Evolutionary conservation across 2,329 filamentous ascomycete genomes (phyloP), one percentile per base, ranked within the genome.

Genomic region (Pyricularia pennisetigena): DNA sequence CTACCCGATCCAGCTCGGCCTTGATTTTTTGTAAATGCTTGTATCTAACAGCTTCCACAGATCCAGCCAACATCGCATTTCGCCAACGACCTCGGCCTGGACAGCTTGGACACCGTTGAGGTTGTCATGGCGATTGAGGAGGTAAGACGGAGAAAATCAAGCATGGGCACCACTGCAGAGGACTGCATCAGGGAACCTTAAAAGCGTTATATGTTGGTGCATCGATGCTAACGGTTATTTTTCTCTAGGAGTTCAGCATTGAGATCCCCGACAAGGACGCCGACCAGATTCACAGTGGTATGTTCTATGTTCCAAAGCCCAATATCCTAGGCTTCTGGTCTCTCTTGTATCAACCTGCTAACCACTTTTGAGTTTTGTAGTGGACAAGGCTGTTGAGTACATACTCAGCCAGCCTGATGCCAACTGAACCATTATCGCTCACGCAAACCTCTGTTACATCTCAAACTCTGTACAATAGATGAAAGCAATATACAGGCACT

Each of bases 41-140:
- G 20, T 5, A 6, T 9, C 5, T 12, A 28, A 65, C 20, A 2
- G 12, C 20, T 29, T 26, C 23, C 26, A 41, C 71, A 98, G 94
- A 92, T 99, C 79, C 92, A 89, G 76, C 82, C 87, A 71, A 85
- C 83, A 68, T 90, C 94, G 69, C 94, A 98, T 87, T 99, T 74
- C 10, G 67, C 72, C 12, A 69, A 68, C n/a, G 73, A 73, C 41
- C 69, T 73, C 0, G 73, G 72, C 2, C 68, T 74, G 23, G 70
- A 73, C 66, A 70, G 70, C 67, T 63, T 71, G 29, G 69, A 70
- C 81, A 97, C 95, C 72, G 95, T 99, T 72, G 95, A 99, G 86
- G 95, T 99, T 73, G 95, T 99, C 75, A 99, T 99, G 95, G 95
- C 95, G 73, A 98, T 99, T 82, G 95, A 99, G 87, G 95, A 99